These are phyloP conservation scores for Chlorella sp. DNA, from an alignment of 139 green algal species.

Conservation along the genomic window DNA sequence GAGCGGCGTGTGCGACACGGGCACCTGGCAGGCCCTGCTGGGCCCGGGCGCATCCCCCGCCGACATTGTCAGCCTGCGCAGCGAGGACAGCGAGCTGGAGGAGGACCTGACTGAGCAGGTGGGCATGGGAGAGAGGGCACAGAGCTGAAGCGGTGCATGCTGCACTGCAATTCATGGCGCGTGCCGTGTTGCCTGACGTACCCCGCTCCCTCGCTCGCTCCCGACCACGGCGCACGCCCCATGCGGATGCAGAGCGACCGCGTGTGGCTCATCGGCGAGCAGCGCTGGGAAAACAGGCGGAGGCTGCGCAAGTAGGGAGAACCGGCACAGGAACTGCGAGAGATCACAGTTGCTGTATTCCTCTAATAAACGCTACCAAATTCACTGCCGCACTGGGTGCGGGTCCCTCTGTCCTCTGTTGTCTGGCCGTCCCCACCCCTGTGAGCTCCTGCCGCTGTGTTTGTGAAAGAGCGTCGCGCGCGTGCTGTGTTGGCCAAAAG, in stretches of 20 bases:
- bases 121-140: neutral
- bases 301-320: constrained; percentile 9
- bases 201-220: neutral
- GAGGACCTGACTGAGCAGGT: constrained; percentile 56
- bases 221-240: constrained; percentile 43
- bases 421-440: too few species aligned
- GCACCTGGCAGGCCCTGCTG: constrained; percentile 69
- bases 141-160: too few species aligned
- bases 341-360: too few species aligned
- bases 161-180: neutral
- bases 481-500: too few species aligned
- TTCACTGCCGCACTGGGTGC: too few species aligned
- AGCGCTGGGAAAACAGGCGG: constrained; percentile 64
- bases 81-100: constrained; percentile 50
- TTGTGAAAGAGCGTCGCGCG: too few species aligned
- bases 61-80: constrained; percentile 45
- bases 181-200: neutral
- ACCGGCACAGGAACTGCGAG: too few species aligned
- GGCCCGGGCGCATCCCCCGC: constrained; percentile 50
- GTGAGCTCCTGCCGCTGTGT: too few species aligned
- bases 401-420: too few species aligned
- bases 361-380: too few species aligned
- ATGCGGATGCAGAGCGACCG: constrained; percentile 26
- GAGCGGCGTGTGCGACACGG: constrained; percentile 66
- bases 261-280: constrained; percentile 80